A percentile compares a stretch with the other conserved stretches of the same genome.
These are phyloP conservation scores for Calcarisporium arbuscula DNA, from an alignment of 2,329 filamentous ascomycete species.

Conservation along the genomic window DNA sequence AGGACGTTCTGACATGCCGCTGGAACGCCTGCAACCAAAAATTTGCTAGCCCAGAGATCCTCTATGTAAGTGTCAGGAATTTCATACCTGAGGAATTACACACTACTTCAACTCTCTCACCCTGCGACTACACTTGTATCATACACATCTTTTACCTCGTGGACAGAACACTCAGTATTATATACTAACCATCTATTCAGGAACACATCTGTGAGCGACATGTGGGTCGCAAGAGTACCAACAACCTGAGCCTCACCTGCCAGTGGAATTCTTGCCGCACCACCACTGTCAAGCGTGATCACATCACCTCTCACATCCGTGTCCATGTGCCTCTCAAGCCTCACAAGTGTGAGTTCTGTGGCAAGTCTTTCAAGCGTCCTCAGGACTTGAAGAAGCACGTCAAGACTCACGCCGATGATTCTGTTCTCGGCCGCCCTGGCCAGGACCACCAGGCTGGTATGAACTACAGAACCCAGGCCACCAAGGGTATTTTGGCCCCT, in stretches of 20 bases:
- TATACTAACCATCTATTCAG: conserved; percentile 36
- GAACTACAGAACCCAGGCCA: conserved; percentile 46
- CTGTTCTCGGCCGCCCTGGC: conserved; percentile 56
- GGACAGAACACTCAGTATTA: neutral
- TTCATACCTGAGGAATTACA: neutral
- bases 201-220: conserved; percentile 98
- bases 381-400: conserved; percentile 99
- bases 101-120: neutral
- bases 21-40: conserved; percentile 55
- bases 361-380: conserved; percentile 97
- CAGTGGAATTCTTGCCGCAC: conserved; percentile 96
- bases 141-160: too few relatives aligned
- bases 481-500: conserved; percentile 44
- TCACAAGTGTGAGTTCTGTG: conserved; percentile 98
- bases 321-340: conserved; percentile 98
- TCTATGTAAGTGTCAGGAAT: conserved; percentile 60
- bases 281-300: conserved; percentile 95
- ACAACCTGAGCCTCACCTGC: conserved; percentile 95
- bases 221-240: conserved; percentile 97
- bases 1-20: conserved; percentile 43
- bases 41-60: conserved; percentile 49
- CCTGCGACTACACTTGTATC: too few relatives aligned
- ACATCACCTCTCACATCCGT: conserved; percentile 98
- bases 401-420: conserved; percentile 97
- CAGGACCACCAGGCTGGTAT: conserved; percentile 47